phyloP scores from a whole-genome alignment of 2,329 filamentous ascomycete species.

The Pseudogymnoascus pannorum region DNA sequence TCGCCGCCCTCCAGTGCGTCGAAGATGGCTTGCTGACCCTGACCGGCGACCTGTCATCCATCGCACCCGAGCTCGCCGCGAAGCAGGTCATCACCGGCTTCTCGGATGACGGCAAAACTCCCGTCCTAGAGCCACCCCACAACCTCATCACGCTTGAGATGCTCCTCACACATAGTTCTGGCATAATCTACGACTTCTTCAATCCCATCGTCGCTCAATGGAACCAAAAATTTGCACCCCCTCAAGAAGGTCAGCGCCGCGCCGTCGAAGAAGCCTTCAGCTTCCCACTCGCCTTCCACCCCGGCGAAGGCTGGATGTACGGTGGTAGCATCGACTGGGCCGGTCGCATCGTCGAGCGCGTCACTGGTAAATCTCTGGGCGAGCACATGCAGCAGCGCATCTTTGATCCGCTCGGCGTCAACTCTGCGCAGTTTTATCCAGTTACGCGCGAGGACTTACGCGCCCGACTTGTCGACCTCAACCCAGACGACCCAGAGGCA shows the following conservation, averaged over 20 bases:
- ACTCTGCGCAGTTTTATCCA: slow-evolving; percentile 34
- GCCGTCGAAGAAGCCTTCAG: slow-evolving; percentile 10
- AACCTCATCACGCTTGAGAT: slow-evolving; percentile 10
- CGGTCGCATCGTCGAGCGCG: slow-evolving; percentile 40
- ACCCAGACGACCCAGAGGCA: slow-evolving; percentile 32
- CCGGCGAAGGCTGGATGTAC: slow-evolving; percentile 11
- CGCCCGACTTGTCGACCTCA: slow-evolving; percentile 22
- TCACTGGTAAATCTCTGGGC: slow-evolving; percentile 36
- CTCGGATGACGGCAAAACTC: slow-evolving; percentile 10
- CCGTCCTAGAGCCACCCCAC: slow-evolving; percentile 1
- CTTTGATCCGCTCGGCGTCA: slow-evolving; percentile 38
- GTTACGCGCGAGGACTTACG: slow-evolving; percentile 20
- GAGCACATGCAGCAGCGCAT: slow-evolving; percentile 42
- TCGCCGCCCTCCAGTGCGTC: slow-evolving; percentile 11
- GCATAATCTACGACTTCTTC: slow-evolving; percentile 9
- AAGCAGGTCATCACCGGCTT: slow-evolving; percentile 12
- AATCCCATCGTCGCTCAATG: slow-evolving; percentile 8
- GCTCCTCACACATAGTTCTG: slow-evolving; percentile 11
- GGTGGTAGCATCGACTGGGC: slow-evolving; percentile 11
- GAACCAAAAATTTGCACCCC: slow-evolving; percentile 19
- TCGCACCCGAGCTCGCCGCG: slow-evolving; percentile 3
- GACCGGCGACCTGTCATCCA: slow-evolving; percentile 2
- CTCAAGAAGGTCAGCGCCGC: slow-evolving; percentile 20
- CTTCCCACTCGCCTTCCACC: slow-evolving; percentile 7
- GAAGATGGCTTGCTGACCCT: slow-evolving; percentile 10